Evolutionary conservation across 169 alveolate genomes (phyloP).

Genomic region (Cardiosporidium cionae): DNA sequence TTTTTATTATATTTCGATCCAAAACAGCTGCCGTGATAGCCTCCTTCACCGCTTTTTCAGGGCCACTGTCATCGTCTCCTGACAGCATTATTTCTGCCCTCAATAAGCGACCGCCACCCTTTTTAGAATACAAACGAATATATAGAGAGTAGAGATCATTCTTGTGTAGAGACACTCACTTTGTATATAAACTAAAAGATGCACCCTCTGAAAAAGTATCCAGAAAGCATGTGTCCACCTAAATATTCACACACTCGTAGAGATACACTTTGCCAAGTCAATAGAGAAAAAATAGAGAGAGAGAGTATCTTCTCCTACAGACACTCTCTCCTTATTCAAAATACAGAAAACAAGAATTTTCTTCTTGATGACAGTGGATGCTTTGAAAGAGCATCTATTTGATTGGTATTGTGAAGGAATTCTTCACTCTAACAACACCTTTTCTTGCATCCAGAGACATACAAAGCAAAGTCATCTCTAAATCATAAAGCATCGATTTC

Average conservation of each 20-base stretch:
- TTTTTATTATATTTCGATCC: no score
- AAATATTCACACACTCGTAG: background rate
- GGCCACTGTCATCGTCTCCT: constrained; percentile 5
- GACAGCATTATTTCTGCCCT: constrained; percentile 24
- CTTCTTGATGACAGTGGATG: no score
- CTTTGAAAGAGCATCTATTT: no score
- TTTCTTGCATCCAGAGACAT: no score
- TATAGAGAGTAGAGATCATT: background rate
- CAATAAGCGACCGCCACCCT: constrained; percentile 28
- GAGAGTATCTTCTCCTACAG: background rate
- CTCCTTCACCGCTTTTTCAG: background rate
- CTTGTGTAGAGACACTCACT: background rate
- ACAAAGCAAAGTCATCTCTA: no score
- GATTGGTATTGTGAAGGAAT: no score
- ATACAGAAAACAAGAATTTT: no score
- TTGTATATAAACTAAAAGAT: background rate
- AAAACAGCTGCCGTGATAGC: no score
- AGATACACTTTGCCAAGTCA: background rate
- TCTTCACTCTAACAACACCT: no score
- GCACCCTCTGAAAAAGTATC: background rate
- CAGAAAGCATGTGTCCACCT: background rate
- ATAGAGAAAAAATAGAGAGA: background rate
- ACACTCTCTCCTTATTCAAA: no score
- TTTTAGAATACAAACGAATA: background rate
- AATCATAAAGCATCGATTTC: no score